Conservation (phyloP, 129 eudicot genomes). For the Mikania micrantha region DNA sequence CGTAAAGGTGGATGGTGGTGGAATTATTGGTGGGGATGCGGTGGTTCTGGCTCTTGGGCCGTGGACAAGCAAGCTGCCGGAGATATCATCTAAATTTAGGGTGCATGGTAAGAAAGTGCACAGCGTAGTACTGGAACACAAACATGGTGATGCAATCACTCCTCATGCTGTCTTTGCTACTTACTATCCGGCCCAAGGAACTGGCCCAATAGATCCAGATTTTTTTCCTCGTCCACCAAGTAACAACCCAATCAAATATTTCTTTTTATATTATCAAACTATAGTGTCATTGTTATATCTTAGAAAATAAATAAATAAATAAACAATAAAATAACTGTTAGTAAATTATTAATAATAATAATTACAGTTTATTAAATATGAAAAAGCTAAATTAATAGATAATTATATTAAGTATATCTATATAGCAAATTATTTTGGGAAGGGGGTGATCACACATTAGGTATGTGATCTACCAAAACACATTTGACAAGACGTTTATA, state of each 20-base stretch:
- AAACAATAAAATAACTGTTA: no score
- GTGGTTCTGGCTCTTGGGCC: slow-evolving; percentile 88
- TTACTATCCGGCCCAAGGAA: slow-evolving; percentile 41
- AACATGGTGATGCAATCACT: slow-evolving; percentile 40
- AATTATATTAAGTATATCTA: no score
- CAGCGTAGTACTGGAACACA: slow-evolving; percentile 66
- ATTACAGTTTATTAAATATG: no score
- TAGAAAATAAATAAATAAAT: no score
- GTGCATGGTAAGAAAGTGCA: slow-evolving; percentile 77
- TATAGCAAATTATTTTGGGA: no score
- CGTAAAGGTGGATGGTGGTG: slow-evolving; percentile 47
- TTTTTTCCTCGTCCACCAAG: slow-evolving; percentile 82
- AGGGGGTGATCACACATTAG: no score
- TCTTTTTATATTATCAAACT: not conserved
- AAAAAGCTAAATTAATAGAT: no score
- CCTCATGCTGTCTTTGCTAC: slow-evolving; percentile 59
- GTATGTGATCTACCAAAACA: no score
- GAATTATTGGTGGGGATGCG: slow-evolving; percentile 56
- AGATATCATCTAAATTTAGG: slow-evolving; percentile 38
- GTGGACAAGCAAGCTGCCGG: slow-evolving; percentile 53
- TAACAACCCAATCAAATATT: not conserved
- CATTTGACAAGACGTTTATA: no score
- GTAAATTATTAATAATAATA: no score
- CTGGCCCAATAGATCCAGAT: slow-evolving; percentile 67
- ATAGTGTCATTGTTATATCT: no score